These are phyloP conservation scores for Chrysanthemum makinoi DNA, from an alignment of 129 eudicot species.

Conservation along the genomic window DNA sequence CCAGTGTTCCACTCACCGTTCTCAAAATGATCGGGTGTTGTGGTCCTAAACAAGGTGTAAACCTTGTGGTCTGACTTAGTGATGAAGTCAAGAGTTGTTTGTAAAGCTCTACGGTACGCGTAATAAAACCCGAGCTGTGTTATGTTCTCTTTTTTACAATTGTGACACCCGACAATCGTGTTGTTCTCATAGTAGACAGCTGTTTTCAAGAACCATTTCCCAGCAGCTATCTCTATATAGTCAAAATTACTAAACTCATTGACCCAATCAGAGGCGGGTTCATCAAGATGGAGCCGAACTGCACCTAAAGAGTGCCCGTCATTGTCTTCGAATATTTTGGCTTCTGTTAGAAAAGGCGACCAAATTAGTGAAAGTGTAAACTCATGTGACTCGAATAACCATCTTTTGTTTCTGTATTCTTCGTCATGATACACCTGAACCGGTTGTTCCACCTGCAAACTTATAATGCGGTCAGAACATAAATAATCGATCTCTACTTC, in stretches of 20 bases:
- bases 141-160: slow-evolving; percentile 46
- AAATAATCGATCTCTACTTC: no score
- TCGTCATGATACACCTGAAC: slow-evolving; percentile 70
- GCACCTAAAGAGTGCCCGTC: slow-evolving; percentile 57
- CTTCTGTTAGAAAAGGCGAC: slow-evolving; percentile 68
- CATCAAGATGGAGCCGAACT: slow-evolving; percentile 55
- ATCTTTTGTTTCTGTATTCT: slow-evolving; percentile 51
- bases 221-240: slow-evolving; percentile 56
- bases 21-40: slow-evolving; percentile 82
- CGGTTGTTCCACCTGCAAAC: slow-evolving; percentile 41
- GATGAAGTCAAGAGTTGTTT: slow-evolving; percentile 46
- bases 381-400: slow-evolving; percentile 57
- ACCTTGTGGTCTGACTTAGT: slow-evolving; percentile 45
- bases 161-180: slow-evolving; percentile 61
- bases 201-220: slow-evolving; percentile 78
- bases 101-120: slow-evolving; percentile 60
- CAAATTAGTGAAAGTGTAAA: slow-evolving; percentile 69
- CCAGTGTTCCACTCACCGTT: slow-evolving; percentile 79
- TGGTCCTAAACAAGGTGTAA: slow-evolving; percentile 50
- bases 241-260: slow-evolving; percentile 46
- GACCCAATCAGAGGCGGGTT: slow-evolving; percentile 54
- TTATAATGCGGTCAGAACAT: no score
- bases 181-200: slow-evolving; percentile 70
- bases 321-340: slow-evolving; percentile 58
- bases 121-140: slow-evolving; percentile 52